Conservation (phyloP, 2,329 filamentous ascomycete genomes). For the Eurotiales sp. region DNA sequence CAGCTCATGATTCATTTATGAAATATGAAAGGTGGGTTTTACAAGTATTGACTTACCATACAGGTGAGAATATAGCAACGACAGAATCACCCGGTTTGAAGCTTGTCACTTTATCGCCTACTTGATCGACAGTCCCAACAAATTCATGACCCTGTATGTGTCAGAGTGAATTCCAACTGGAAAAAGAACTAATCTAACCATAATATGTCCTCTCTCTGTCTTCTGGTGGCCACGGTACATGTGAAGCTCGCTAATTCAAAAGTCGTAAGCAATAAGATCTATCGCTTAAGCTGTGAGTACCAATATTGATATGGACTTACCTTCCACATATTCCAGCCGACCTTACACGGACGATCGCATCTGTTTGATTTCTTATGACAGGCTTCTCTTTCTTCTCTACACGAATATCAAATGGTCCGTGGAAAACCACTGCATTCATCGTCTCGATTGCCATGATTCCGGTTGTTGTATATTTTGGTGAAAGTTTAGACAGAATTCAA, state of each 20-base stretch:
- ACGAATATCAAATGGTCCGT: constrained; percentile 66
- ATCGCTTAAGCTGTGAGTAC: no score
- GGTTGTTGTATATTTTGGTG: no score
- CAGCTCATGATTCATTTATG: constrained; percentile 7
- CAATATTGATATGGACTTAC: constrained; percentile 46
- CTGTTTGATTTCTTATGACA: constrained; percentile 61
- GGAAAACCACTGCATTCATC: constrained; percentile 83
- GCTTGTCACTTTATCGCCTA: constrained; percentile 61
- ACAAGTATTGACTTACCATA: constrained; percentile 52
- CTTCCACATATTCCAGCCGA: constrained; percentile 77
- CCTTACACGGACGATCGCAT: constrained; percentile 74
- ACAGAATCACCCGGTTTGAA: constrained; percentile 69
- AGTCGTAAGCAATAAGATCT: no score
- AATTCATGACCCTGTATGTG: constrained; percentile 70
- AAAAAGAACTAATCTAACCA: not conserved
- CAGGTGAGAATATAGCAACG: constrained; percentile 73
- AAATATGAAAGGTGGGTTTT: not conserved
- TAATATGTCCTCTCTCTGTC: constrained; percentile 46
- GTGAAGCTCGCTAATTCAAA: constrained; percentile 64
- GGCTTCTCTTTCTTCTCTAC: constrained; percentile 74
- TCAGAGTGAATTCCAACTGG: not conserved
- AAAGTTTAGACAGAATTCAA: no score
- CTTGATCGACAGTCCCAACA: constrained; percentile 64
- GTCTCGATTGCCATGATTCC: constrained; percentile 34
- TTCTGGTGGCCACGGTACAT: constrained; percentile 66